Conservation (phyloP, 2,329 filamentous ascomycete species). For the Chrysosporium keratinophilum region DNA sequence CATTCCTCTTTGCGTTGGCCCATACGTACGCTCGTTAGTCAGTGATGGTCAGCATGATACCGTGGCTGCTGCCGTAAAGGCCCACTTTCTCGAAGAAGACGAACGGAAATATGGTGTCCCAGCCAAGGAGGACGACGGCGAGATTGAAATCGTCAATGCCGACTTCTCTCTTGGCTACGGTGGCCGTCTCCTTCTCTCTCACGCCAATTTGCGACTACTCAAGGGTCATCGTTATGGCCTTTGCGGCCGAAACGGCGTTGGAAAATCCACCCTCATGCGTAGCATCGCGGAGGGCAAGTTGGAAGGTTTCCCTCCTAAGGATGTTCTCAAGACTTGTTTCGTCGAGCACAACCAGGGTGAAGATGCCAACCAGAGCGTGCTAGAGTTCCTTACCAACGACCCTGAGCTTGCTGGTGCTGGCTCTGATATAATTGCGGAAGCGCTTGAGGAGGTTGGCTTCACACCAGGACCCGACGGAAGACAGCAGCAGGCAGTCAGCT, state of each 20-base stretch:
- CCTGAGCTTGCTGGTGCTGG: constrained; percentile 72
- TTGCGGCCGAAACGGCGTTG: constrained; percentile 90
- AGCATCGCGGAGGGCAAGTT: constrained; percentile 92
- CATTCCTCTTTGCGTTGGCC: constrained; percentile 56
- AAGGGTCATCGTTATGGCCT: constrained; percentile 97
- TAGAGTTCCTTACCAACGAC: constrained; percentile 86
- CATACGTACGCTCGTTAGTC: constrained; percentile 66
- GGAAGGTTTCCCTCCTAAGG: constrained; percentile 88
- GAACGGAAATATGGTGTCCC: constrained; percentile 76
- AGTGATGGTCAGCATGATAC: constrained; percentile 51
- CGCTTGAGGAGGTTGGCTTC: constrained; percentile 88
- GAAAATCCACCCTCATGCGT: constrained; percentile 98
- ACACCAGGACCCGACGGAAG: constrained; percentile 78
- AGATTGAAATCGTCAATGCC: constrained; percentile 93
- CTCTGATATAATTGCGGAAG: constrained; percentile 66
- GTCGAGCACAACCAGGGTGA: constrained; percentile 99
- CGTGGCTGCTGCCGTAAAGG: constrained; percentile 63
- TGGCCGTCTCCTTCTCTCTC: constrained; percentile 90
- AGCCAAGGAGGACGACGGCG: constrained; percentile 78
- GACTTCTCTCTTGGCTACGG: constrained; percentile 96
- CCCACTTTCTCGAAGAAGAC: constrained; percentile 73
- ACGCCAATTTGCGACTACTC: constrained; percentile 86
- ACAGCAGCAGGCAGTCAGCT: constrained; percentile 83
- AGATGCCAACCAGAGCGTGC: constrained; percentile 89
- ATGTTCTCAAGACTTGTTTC: constrained; percentile 89